Evolutionary conservation across 805 yeast genomes (phyloP).

Genomic region (Ogataea parapolymorpha): DNA sequence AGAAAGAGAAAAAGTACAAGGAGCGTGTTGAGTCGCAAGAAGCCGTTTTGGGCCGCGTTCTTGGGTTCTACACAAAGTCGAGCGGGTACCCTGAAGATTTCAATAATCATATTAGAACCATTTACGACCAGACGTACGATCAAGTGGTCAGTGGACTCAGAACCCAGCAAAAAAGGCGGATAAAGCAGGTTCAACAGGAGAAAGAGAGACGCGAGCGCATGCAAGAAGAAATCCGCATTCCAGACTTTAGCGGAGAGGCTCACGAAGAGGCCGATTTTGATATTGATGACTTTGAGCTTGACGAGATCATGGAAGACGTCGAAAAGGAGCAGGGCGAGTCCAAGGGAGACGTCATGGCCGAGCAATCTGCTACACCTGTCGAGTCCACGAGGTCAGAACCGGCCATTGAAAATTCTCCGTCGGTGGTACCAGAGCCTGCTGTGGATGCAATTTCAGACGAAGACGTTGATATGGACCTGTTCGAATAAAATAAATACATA

Average conservation of each 20-base stretch:
- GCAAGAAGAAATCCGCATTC: conserved; percentile 18
- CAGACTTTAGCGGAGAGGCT: conserved; percentile 21
- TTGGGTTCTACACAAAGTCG: conserved; percentile 32
- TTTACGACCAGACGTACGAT: conserved; percentile 20
- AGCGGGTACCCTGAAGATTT: conserved; percentile 24
- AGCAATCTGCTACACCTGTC: too few relatives aligned
- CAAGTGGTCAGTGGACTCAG: conserved; percentile 28
- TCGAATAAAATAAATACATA: background rate
- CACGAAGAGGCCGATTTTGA: conserved; percentile 22
- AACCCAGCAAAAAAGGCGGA: conserved; percentile 33
- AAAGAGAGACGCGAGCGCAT: conserved; percentile 29
- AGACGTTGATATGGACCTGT: conserved; percentile 9
- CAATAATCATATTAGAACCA: conserved; percentile 15
- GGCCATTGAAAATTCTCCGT: too few relatives aligned
- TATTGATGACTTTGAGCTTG: conserved; percentile 31
- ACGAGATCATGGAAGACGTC: conserved; percentile 21
- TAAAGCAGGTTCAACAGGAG: conserved; percentile 27
- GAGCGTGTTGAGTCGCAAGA: conserved; percentile 33
- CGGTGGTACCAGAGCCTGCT: background rate
- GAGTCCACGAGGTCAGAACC: too few relatives aligned
- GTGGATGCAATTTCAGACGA: conserved; percentile 1
- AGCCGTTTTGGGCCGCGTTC: conserved; percentile 26
- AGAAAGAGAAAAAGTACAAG: conserved; percentile 34
- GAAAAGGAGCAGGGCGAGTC: background rate
- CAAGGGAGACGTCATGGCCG: background rate